A percentile compares a stretch with the other conserved stretches of the same genome.
These are phyloP conservation scores for Pseudocercospora ulei DNA, from an alignment of 2,329 filamentous ascomycete genomes.

Conservation along the genomic window DNA sequence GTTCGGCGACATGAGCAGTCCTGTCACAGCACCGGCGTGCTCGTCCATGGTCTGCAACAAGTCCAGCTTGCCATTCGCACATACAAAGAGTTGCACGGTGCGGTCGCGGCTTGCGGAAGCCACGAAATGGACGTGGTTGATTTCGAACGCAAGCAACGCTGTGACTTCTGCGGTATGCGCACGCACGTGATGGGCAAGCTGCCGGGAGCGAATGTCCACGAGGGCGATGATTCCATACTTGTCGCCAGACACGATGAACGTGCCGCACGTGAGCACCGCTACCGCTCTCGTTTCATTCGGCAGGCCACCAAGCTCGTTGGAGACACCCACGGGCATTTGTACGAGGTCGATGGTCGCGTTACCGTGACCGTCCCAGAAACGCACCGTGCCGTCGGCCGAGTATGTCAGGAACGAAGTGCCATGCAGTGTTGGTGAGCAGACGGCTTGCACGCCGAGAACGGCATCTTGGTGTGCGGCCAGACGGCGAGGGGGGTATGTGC, in stretches of 20 bases:
- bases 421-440: constrained; percentile 52
- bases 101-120: constrained; percentile 81
- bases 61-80: constrained; percentile 43
- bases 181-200: constrained; percentile 61
- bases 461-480: constrained; percentile 50
- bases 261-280: constrained; percentile 51
- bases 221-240: constrained; percentile 63
- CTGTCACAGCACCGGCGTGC: constrained; percentile 75
- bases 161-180: constrained; percentile 81
- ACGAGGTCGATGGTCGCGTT: constrained; percentile 52
- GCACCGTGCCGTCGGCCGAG: constrained; percentile 68
- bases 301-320: constrained; percentile 40
- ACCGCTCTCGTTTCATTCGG: constrained; percentile 51
- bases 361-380: constrained; percentile 73
- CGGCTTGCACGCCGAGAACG: constrained; percentile 59
- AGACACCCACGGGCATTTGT: constrained; percentile 59
- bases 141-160: constrained; percentile 63
- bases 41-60: constrained; percentile 87
- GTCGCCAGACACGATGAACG: constrained; percentile 71
- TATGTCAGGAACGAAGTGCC: constrained; percentile 77
- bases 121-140: constrained; percentile 54
- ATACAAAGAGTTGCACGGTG: constrained; percentile 80
- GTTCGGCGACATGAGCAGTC: constrained; percentile 64
- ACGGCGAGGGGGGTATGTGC: constrained; percentile 28
- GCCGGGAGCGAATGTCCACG: constrained; percentile 52